phyloP scores from a whole-genome alignment of 169 alveolate species.

The Eimeria falciformis region DNA sequence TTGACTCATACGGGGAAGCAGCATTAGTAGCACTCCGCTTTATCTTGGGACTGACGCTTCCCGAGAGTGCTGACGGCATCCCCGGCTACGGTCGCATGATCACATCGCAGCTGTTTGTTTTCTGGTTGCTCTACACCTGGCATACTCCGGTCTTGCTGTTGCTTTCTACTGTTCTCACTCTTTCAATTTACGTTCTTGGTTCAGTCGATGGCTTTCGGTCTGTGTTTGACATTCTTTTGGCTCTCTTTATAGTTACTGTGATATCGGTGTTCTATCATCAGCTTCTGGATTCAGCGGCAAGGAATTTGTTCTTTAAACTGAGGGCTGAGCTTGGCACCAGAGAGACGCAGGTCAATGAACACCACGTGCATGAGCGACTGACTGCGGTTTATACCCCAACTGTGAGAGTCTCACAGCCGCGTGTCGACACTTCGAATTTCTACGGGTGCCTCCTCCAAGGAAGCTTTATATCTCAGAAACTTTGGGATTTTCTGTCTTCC shows the following conservation, averaged over 20 bases:
- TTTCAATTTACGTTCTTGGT: background rate
- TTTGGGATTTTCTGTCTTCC: background rate
- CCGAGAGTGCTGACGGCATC: slow-evolving; percentile 13
- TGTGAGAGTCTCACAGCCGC: background rate
- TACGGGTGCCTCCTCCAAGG: background rate
- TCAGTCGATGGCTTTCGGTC: background rate
- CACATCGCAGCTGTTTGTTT: background rate
- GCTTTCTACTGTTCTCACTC: background rate
- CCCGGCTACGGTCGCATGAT: background rate
- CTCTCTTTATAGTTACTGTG: background rate
- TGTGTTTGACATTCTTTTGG: background rate
- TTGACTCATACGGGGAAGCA: no score
- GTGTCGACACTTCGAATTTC: background rate
- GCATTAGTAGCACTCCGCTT: slow-evolving; percentile 2
- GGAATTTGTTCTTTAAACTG: background rate
- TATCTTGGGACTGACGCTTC: no score
- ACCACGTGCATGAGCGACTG: background rate
- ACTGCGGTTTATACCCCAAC: background rate
- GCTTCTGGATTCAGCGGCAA: slow-evolving; percentile 23
- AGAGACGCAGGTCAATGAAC: background rate
- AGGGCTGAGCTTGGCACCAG: background rate
- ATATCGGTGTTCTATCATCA: background rate
- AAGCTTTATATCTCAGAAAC: background rate
- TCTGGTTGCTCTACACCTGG: slow-evolving; percentile 10
- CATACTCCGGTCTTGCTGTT: background rate